A percentile compares a stretch with the other conserved stretches of the same genome.
Evolutionary conservation across 495 filamentous ascomycete genomes (phyloP).

Genomic region (Thozetella sp.): DNA sequence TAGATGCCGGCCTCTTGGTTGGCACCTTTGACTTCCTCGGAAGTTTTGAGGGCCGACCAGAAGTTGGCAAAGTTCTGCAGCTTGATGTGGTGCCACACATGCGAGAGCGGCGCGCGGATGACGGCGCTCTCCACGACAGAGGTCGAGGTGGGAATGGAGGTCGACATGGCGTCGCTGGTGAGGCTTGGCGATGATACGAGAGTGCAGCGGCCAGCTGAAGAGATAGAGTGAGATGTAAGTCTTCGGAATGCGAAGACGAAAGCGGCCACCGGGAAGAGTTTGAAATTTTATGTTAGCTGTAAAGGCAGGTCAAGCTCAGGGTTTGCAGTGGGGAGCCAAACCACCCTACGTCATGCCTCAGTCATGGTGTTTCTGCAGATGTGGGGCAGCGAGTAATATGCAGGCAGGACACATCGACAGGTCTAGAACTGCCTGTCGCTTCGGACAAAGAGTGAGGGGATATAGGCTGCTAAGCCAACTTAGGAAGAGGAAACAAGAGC

Average conservation of each 20-base stretch:
- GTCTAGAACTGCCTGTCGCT: no score
- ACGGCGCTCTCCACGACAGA: constrained; percentile 66
- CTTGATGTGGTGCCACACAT: constrained; percentile 73
- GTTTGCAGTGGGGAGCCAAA: background rate
- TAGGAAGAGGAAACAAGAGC: no score
- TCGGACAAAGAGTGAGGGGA: no score
- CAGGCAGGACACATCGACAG: no score
- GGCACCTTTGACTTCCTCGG: constrained; percentile 58
- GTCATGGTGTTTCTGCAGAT: background rate
- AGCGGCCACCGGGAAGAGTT: no score
- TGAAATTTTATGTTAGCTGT: background rate
- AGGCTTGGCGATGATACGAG: no score
- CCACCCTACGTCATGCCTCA: background rate
- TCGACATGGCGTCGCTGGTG: background rate
- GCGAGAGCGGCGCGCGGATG: constrained; percentile 59
- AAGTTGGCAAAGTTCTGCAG: constrained; percentile 60
- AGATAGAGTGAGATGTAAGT: no score
- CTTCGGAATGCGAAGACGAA: no score
- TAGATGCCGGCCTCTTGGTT: constrained; percentile 64
- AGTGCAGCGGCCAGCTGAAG: no score
- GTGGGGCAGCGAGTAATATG: background rate
- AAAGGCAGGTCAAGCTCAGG: background rate
- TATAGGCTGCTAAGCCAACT: no score
- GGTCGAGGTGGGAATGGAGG: constrained; percentile 60
- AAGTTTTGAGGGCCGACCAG: constrained; percentile 57